Base-by-base conservation (phyloP, 2,329 filamentous ascomycete genomes). In the Fusarium sp. region DNA sequence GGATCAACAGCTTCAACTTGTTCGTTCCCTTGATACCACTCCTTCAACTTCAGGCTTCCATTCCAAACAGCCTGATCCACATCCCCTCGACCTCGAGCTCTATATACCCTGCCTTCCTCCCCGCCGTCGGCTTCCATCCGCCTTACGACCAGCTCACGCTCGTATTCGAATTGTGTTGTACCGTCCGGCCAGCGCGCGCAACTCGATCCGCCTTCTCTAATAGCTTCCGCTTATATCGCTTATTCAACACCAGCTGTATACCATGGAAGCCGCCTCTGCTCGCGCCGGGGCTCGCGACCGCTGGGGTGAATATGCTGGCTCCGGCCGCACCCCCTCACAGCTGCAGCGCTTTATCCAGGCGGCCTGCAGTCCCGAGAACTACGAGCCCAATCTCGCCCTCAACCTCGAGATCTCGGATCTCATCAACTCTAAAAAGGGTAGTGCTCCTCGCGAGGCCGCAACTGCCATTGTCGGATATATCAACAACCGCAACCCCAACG, bases 361-460 rank as follows among this genome's bases (percentile, higher is more conserved):
- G 82, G 95, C 96, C 71, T 98, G 96, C 84, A 96, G 96, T 76
- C 93, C 96, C 56, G 92, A 97, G 79, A 97, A 98, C 83, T 97
- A 93, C 84, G 96, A 99, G 84, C 95, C 96, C 68, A 98, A 99
- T 78, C 90, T 99, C 60, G 96, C 94, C 63, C 85, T 99, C 70
- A 96, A 96, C 78, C 92, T 99, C 78, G 96, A 99, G 85, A 97
- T 99, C 76, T 86, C 93, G 75, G 96, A 99, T 83, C 83, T 98
- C 76, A 92, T 99, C 84, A 99, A 99, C 82, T 91, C 90, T 77
- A 99, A 98, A 85, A 98, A 98, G 83, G 95, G 95, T 77, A 93
- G 91, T 80, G 91, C 94, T 82, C 96, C 96, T 69, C 93, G 96
- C 77, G 96, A 99, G 86, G 94, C 95, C 53, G 95, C 95, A 66